Base-by-base conservation (phyloP, 2,329 filamentous ascomycete species). In the Didymella pomorum region DNA sequence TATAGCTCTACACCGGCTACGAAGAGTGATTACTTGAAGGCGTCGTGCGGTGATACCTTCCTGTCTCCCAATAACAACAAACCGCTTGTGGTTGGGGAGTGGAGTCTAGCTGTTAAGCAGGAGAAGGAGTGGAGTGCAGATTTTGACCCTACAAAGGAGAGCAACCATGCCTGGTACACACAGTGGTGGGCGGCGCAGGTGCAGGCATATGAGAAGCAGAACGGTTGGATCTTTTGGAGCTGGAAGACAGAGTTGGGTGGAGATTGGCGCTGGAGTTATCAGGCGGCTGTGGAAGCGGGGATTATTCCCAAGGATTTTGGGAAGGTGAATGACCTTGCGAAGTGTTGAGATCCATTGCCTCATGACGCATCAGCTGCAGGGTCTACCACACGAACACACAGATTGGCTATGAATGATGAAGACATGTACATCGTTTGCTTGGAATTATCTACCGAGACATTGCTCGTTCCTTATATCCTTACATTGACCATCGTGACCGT, bases 211-310 rank as follows among this genome's bases (percentile, higher is more conserved):
- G 86, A 88, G 74, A 79, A 78, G 52, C 75, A 78, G 7, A 77
- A 77, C 11, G 84, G 85, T 0, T 87, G 84, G 85, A 71, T 86
- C 5, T 88, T 86, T 66, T 88, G 86, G 86, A 80, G 80, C 0
- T 88, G 86, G 86, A 88, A 87, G 72, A 70, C 72, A 1, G 69
- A 84, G 68, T 20, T 80, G 63, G 55, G 78, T 76, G 50, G 37
- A 2, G 80, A 83, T 64, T 82, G 79, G 72, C 69, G 81, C 11
- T 84, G 82, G 82, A 79, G 79, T 61, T 84, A 85, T 62, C 69
- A 78, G 25, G 49, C 9, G 12, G 56, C 56, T 21, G 49, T 58
- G 5, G 56, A 53, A 18, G 49, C 49, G 49, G 56, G 56, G 0
- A 49, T 58, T 7, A 48, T 58, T 12, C 50, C 45, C 11, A 46